These are phyloP conservation scores for Citrus unshiu DNA, from an alignment of 345 rosid genomes.

Conservation along the genomic window DNA sequence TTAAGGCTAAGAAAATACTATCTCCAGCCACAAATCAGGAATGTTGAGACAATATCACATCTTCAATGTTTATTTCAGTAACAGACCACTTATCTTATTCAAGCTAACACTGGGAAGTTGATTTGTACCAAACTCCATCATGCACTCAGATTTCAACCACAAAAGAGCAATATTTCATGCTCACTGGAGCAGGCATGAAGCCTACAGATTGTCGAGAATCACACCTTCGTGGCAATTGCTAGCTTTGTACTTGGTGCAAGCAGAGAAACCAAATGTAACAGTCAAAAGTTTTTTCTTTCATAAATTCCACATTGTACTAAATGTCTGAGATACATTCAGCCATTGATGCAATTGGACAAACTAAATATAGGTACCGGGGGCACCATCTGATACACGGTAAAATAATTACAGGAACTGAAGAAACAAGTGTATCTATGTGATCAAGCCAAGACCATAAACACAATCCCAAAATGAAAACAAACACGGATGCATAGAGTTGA, in stretches of 20 bases:
- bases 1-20: not conserved
- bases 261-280: not conserved
- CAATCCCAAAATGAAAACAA: not conserved
- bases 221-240: not conserved
- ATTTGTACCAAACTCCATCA: not conserved
- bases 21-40: not conserved
- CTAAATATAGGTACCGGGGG: not conserved
- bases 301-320: not conserved
- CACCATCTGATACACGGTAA: slow-evolving; percentile 6
- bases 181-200: not conserved
- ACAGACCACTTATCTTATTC: not conserved
- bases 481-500: not conserved
- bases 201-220: not conserved
- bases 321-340: not conserved
- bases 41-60: not conserved
- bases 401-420: not conserved
- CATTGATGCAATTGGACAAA: not conserved
- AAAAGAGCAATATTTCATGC: not conserved
- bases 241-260: not conserved
- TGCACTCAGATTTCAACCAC: not conserved
- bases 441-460: not conserved
- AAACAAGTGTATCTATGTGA: slow-evolving; percentile 8
- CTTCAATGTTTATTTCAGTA: not conserved
- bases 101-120: not conserved
- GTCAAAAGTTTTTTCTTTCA: not conserved